Evolutionary conservation across 2,329 filamentous ascomycete species (phyloP).

Genomic region (Scopulariopsis brevicaulis): DNA sequence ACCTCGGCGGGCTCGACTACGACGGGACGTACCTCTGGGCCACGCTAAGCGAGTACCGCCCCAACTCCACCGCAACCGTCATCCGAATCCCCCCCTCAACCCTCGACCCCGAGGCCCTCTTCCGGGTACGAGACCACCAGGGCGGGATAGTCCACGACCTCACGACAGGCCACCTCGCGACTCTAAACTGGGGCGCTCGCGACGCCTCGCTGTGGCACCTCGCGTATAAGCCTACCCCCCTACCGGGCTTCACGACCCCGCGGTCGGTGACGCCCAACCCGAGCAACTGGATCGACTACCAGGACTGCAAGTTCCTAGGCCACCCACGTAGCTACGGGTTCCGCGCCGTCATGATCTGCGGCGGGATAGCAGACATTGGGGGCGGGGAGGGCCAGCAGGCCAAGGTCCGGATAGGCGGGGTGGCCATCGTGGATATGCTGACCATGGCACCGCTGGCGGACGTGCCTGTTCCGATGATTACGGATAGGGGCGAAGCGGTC

Average conservation of each 20-base stretch:
- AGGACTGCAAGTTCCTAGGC: constrained; percentile 39
- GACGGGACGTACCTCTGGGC: constrained; percentile 35
- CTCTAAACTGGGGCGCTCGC: constrained; percentile 33
- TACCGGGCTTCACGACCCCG: constrained; percentile 6
- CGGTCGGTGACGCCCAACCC: constrained; percentile 20
- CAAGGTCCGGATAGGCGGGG: constrained; percentile 25
- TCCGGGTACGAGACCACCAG: constrained; percentile 27
- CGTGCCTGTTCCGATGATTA: constrained; percentile 29
- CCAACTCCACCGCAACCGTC: constrained; percentile 31
- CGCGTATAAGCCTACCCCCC: background rate
- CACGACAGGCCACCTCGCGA: constrained; percentile 19
- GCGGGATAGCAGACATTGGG: constrained; percentile 26
- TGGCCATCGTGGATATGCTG: constrained; percentile 31
- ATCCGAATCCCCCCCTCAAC: constrained; percentile 24
- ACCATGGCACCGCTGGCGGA: constrained; percentile 32
- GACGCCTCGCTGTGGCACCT: constrained; percentile 25
- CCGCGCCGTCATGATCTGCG: constrained; percentile 33
- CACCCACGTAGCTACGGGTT: constrained; percentile 20
- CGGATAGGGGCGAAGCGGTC: constrained; percentile 23
- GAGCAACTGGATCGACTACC: constrained; percentile 33
- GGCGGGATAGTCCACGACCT: constrained; percentile 33
- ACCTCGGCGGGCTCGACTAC: constrained; percentile 35
- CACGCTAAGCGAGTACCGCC: constrained; percentile 32
- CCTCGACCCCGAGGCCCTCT: constrained; percentile 20
- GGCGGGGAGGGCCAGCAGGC: constrained; percentile 8